Evolutionary conservation across 768 basidiomycete genomes (phyloP).

Genomic region (Hygrocybe punicea): DNA sequence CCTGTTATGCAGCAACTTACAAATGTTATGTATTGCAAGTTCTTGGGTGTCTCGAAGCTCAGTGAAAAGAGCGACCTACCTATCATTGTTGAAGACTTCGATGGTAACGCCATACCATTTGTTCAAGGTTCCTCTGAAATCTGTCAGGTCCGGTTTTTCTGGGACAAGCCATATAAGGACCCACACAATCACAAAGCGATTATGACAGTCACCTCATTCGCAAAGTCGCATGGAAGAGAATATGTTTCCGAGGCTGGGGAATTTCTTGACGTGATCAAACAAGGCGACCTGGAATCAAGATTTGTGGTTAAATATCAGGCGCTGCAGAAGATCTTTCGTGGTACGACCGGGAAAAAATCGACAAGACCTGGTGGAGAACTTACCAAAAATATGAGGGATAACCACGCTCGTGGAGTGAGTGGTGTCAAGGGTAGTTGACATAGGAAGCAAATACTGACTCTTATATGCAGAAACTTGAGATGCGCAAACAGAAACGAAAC

Average conservation of each 20-base stretch:
- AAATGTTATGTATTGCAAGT: too few relatives aligned
- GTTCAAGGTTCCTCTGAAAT: too few relatives aligned
- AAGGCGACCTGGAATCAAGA: background rate
- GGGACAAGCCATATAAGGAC: too few relatives aligned
- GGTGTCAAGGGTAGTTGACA: background rate
- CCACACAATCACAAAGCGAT: too few relatives aligned
- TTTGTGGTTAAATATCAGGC: background rate
- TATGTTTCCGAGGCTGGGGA: background rate
- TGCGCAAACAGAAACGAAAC: conserved; percentile 4
- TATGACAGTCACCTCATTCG: too few relatives aligned
- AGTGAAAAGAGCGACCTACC: too few relatives aligned
- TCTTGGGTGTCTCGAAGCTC: too few relatives aligned
- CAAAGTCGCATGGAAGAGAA: too few relatives aligned
- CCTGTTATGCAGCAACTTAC: too few relatives aligned
- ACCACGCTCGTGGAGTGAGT: background rate
- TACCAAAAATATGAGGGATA: background rate
- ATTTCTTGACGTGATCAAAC: background rate
- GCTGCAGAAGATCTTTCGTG: background rate
- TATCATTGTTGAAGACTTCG: too few relatives aligned
- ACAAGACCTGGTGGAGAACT: background rate
- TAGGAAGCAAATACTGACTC: background rate
- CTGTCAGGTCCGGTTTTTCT: too few relatives aligned
- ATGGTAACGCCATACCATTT: too few relatives aligned
- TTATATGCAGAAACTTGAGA: conserved; percentile 11
- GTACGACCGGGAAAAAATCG: background rate